A percentile compares a stretch with the other conserved stretches of the same genome.
phyloP scores from a whole-genome alignment of 2,329 filamentous ascomycete species.

The Corinectria fuckeliana region DNA sequence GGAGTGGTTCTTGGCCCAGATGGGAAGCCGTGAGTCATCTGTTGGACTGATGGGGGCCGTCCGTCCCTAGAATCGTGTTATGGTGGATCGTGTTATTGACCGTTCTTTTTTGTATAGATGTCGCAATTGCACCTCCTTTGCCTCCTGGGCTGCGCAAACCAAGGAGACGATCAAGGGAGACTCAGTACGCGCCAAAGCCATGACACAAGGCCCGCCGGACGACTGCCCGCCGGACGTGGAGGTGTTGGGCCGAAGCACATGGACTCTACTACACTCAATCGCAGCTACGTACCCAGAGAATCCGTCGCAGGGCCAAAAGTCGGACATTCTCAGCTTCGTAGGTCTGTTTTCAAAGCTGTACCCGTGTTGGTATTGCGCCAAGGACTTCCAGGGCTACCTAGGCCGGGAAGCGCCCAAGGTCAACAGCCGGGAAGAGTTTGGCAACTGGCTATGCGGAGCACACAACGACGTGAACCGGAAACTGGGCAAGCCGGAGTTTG shows the following conservation, averaged over 20 bases:
- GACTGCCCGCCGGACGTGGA: slow-evolving; percentile 95
- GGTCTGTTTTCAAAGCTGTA: slow-evolving; percentile 84
- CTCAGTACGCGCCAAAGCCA: slow-evolving; percentile 43
- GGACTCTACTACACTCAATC: slow-evolving; percentile 93
- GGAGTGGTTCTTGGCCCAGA: slow-evolving; percentile 79
- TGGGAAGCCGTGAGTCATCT: slow-evolving; percentile 76
- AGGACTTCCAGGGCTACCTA: slow-evolving; percentile 89
- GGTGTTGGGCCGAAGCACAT: slow-evolving; percentile 82
- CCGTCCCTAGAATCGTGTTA: slow-evolving; percentile 10
- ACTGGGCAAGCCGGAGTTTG: slow-evolving; percentile 88
- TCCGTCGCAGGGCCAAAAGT: slow-evolving; percentile 73
- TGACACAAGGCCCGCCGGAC: slow-evolving; percentile 49
- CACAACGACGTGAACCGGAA: slow-evolving; percentile 90
- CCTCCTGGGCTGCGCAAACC: slow-evolving; percentile 60
- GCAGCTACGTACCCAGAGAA: slow-evolving; percentile 81
- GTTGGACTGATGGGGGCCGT: background rate
- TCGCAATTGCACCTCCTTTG: slow-evolving; percentile 43
- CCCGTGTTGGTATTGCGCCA: slow-evolving; percentile 94
- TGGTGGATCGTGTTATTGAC: slow-evolving; percentile 23
- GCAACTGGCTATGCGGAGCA: slow-evolving; percentile 82
- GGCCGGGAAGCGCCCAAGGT: slow-evolving; percentile 69
- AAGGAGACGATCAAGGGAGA: slow-evolving; percentile 48
- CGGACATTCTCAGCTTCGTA: slow-evolving; percentile 80
- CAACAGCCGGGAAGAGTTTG: slow-evolving; percentile 71
- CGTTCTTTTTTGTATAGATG: slow-evolving; percentile 35